Evolutionary conservation across 495 filamentous ascomycete genomes (phyloP).

Genomic region (Aspergillus campestris): DNA sequence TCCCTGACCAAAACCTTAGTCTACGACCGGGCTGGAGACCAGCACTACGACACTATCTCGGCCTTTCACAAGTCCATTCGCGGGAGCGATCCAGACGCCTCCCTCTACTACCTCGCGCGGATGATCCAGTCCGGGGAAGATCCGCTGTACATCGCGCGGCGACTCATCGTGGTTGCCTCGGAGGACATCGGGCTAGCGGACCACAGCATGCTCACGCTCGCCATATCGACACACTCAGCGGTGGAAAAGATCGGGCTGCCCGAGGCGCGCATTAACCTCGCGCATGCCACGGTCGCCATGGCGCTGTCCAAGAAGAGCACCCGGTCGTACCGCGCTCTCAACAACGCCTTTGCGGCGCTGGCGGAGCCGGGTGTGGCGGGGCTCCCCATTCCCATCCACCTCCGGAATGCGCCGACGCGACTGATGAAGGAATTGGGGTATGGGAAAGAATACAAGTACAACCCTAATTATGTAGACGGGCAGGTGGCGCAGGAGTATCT

Average conservation of each 20-base stretch:
- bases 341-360: conserved; percentile 65
- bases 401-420: conserved; percentile 84
- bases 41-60: conserved; percentile 91
- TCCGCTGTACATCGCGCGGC: conserved; percentile 80
- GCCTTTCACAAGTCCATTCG: conserved; percentile 95
- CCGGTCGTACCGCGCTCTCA: conserved; percentile 73
- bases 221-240: conserved; percentile 75
- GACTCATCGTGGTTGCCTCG: conserved; percentile 84
- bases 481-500: conserved; percentile 84
- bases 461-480: conserved; percentile 81
- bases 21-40: conserved; percentile 90
- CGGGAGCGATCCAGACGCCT: conserved; percentile 75
- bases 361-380: conserved; percentile 71
- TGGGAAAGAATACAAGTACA: conserved; percentile 92
- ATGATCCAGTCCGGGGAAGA: conserved; percentile 98
- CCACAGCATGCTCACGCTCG: conserved; percentile 73
- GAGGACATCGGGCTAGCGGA: conserved; percentile 92
- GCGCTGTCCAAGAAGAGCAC: conserved; percentile 78
- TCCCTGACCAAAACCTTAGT: conserved; percentile 83
- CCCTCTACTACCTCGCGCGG: conserved; percentile 86
- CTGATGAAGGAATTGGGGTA: conserved; percentile 90
- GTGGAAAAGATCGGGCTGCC: conserved; percentile 89
- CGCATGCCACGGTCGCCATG: conserved; percentile 78
- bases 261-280: conserved; percentile 86
- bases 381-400: conserved; percentile 74